These are phyloP conservation scores for Erysimum cheiri DNA, from an alignment of 441 rosid species.

Conservation along the genomic window DNA sequence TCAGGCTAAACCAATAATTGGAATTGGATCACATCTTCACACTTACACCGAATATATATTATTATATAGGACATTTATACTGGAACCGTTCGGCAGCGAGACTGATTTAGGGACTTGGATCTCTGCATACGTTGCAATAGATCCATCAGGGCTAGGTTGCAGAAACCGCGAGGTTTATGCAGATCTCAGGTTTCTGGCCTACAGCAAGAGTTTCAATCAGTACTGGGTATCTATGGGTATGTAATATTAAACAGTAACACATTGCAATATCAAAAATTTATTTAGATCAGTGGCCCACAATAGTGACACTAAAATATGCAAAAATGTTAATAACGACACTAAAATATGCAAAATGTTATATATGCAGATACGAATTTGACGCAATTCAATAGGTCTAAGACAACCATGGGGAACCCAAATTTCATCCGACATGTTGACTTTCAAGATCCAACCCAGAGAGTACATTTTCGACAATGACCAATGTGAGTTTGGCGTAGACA, in stretches of 20 bases:
- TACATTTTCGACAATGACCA: conserved; percentile 31
- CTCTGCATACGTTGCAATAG: conserved; percentile 23
- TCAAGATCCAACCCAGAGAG: not conserved
- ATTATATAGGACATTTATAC: conserved; percentile 1
- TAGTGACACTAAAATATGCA: not conserved
- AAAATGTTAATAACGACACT: too few species aligned
- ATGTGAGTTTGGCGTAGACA: conserved; percentile 33
- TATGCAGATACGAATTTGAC: conserved; percentile 4
- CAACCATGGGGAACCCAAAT: conserved; percentile 20
- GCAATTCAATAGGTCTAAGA: not conserved
- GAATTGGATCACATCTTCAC: too few species aligned
- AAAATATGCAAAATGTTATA: not conserved
- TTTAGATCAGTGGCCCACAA: not conserved
- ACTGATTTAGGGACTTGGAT: not conserved
- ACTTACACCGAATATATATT: too few species aligned
- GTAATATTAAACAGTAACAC: not conserved
- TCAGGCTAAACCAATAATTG: too few species aligned
- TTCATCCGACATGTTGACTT: not conserved
- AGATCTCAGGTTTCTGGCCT: conserved; percentile 13
- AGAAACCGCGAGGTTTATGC: conserved; percentile 27
- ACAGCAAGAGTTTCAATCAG: not conserved
- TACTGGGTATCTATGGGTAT: conserved; percentile 9
- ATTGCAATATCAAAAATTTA: not conserved
- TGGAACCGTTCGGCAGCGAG: not conserved
- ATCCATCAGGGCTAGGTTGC: conserved; percentile 24